These are phyloP conservation scores for Panicum virgatum DNA, from an alignment of 202 grass and related monocot genomes.

Conservation along the genomic window DNA sequence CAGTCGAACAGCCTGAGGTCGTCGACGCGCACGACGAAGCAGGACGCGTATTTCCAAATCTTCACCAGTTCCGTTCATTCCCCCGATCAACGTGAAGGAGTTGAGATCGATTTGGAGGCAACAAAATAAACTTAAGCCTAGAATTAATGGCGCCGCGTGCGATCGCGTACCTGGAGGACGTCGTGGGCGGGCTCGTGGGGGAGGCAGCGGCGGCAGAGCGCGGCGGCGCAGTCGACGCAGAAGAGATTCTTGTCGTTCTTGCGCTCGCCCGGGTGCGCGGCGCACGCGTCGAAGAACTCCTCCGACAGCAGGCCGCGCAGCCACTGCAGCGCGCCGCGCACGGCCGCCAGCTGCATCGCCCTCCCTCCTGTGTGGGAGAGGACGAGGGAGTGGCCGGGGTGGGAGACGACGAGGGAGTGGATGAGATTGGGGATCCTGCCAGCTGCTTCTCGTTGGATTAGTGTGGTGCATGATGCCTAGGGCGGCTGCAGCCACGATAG, in stretches of 20 bases:
- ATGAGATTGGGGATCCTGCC: background rate
- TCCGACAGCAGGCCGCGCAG: conserved; percentile 42
- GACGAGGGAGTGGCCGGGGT: background rate
- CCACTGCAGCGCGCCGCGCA: conserved; percentile 39
- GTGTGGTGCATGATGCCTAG: background rate
- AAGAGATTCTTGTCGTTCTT: conserved; percentile 68
- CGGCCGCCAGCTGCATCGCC: conserved; percentile 4
- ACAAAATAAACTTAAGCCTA: background rate
- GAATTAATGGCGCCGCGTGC: background rate
- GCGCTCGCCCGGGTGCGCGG: conserved; percentile 41
- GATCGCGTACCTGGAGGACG: conserved; percentile 40
- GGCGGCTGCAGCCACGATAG: background rate
- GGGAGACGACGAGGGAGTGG: background rate
- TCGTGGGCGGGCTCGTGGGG: conserved; percentile 38
- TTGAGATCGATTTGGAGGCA: background rate
- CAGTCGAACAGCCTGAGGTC: conserved; percentile 55
- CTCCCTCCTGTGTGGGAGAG: too few species aligned
- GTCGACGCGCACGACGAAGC: conserved; percentile 54
- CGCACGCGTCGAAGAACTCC: conserved; percentile 56
- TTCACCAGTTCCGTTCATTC: background rate
- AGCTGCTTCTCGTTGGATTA: background rate
- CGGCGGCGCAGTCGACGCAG: conserved; percentile 53
- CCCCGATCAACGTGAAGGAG: background rate
- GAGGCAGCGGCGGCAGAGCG: conserved; percentile 58
- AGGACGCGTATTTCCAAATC: conserved; percentile 60